Base-by-base conservation (phyloP, 176 grass and related monocot genomes). In the Guadua angustifolia region DNA sequence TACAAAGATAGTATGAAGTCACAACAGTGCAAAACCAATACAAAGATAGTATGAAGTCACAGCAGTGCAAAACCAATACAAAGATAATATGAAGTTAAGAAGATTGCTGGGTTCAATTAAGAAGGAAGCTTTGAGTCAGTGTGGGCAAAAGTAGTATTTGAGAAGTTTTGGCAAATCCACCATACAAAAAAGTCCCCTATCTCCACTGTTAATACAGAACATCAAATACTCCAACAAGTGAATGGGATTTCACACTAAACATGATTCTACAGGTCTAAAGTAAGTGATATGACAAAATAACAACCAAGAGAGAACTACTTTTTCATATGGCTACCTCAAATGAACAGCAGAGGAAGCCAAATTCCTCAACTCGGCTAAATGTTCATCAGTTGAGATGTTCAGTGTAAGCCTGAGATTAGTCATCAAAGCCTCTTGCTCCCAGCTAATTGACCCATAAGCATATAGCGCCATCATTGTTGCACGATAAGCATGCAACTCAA, bases 311-410 rank as follows among this genome's bases (percentile, higher is more conserved):
- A 75, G 51, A 57, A 55, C 52, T 76, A 76, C 21, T 67, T 52
- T 76, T 76, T 42, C 63, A 84, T 55, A 71, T 75, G 69, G 70
- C 75, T 92, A 88, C 74, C 90, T 86, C 66, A 68, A 83, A 87
- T 63, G 78, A 87, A 90, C 79, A 62, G 80, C 67, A 83, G 88
- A 89, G 79, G 79, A 70, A 84, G 82, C 62, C 83, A 98, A 82
- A 84, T 87, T 90, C 80, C 85, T 95, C 79, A 98, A 82, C 88
- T 91, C 95, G 36, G 77, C 85, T 90, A 89, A 80, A 89, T 95
- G 91, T 87, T 98, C 93, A 78, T 98, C 95, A 80, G 70, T 89
- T 81, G 95, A 98, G 63, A 98, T 95, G 81, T 98, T 98, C 87
- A 98, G 53, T 71, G 84, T 88, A 88, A 91, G 80, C 75, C 95